These are phyloP conservation scores for Colletotrichum truncatum DNA, from an alignment of 2,329 filamentous ascomycete species.

Conservation along the genomic window DNA sequence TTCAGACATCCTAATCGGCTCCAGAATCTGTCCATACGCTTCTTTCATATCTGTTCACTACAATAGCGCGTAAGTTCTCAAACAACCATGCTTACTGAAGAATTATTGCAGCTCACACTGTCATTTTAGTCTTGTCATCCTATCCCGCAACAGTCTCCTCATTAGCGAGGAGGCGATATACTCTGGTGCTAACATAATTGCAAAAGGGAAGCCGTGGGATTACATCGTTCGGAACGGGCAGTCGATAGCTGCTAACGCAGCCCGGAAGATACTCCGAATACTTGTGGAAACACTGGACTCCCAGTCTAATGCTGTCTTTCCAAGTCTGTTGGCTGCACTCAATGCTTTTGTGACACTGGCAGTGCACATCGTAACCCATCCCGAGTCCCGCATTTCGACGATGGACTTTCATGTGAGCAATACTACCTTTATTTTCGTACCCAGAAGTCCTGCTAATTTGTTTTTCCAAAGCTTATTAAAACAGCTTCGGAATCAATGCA, in stretches of 20 bases:
- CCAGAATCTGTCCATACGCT: slow-evolving; percentile 14
- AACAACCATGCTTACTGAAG: accelerated
- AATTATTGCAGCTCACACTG: accelerated
- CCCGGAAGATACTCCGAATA: slow-evolving; percentile 7
- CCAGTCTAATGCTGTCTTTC: slow-evolving; percentile 2
- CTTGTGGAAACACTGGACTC: slow-evolving; percentile 19
- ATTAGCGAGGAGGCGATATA: slow-evolving; percentile 19
- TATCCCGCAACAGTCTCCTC: slow-evolving; percentile 23
- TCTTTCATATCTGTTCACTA: slow-evolving; percentile 20
- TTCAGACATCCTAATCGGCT: slow-evolving; percentile 24
- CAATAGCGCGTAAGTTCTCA: slow-evolving; percentile 5
- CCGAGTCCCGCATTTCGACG: slow-evolving; percentile 15
- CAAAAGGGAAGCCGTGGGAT: slow-evolving; percentile 24
- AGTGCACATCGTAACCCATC: slow-evolving; percentile 6
- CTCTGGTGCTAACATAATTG: slow-evolving; percentile 1
- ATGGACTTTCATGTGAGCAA: slow-evolving; percentile 26
- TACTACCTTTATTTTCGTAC: accelerated
- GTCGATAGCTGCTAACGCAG: slow-evolving; percentile 13
- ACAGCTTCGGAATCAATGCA: slow-evolving; percentile 8
- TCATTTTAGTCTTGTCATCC: background rate
- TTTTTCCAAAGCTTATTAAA: background rate
- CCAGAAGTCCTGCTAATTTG: background rate
- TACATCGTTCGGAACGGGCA: slow-evolving; percentile 20
- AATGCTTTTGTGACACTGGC: slow-evolving; percentile 4
- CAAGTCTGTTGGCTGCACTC: slow-evolving; percentile 8